Evolutionary conservation across 2,329 filamentous ascomycete species (phyloP), one percentile per base, ranked within the genome.

Genomic region (Zymoseptoria pseudotritici): DNA sequence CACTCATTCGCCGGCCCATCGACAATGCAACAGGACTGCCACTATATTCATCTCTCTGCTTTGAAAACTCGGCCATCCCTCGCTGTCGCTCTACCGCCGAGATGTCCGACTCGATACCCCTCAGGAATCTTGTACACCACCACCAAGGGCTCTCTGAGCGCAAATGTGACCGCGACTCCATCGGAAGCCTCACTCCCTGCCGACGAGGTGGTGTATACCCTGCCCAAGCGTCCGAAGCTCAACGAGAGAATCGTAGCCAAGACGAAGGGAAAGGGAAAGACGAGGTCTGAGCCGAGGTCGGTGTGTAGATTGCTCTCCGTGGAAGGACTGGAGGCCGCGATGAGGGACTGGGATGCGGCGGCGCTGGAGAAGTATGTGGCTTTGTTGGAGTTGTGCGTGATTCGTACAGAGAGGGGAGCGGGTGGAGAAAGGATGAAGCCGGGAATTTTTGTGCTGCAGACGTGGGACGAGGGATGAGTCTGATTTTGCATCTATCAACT

Each of bases 381-480:
- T 11, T 13, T 62, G 31, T 26, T 59, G 29, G 54, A 36, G 5
- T 21, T 62, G 22, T 29, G 29, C 13, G 52, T 62, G 3, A 31
- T 62, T 21, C 50, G 52, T 7, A 57, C 55, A 11, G 57, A 62
- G 10, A 9, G 52, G 52, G 20, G 29, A 29, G 57, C 31, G 24
- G 24, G 5, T 22, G 46, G 53, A 13, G 22, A 10, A 20, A 19
- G 19, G 17, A 54, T 62, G 57, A 62, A 46, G 54, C 57, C 60
- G 36, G 54, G 57, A 3, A 22, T 57, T 21, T 54, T 57, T 57
- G 10, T 62, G 46, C 55, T 54, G 57, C 57, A 62, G 54, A 50
- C 24, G 42, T 22, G 56, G 4, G 20, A 46, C 3, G 56, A 61
- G 31, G 53, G 24, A 8, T 50, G 26, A 46, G 55, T 5, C 22